Base-by-base conservation (phyloP, 2,329 filamentous ascomycete species). In the Ophiocordyceps camponoti-floridani region DNA sequence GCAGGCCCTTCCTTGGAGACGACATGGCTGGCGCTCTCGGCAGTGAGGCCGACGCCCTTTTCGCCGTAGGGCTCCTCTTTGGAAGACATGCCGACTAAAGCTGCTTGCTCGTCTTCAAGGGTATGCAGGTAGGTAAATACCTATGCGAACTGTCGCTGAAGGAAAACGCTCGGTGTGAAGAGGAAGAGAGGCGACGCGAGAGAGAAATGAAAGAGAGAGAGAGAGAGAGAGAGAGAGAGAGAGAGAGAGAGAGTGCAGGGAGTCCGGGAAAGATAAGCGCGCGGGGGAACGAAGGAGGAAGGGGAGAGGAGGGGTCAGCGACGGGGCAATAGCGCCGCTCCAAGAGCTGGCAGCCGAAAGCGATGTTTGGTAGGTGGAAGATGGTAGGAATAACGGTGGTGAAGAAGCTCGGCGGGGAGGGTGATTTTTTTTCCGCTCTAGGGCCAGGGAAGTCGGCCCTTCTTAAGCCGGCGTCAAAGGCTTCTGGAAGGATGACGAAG, bases 11-110 rank as follows among this genome's bases (percentile, higher is more conserved):
- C 44, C 26, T 44, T 44, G 40, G 47, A 41, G 43, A 50, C 46
- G 33, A 54, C 47, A 2, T 48, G 45, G 31, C 42, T 47, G 38
- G 48, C 50, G 30, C 49, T 50, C 43, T 49, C 49, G 26, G 45
- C 14, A 41, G 49, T 31, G n/a, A 44, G 30, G 18, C 40, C 42
- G 31, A 37, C 30, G 30, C 51, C 52, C 47, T 55, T 55, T 41
- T 55, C 53, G 27, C 42, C 43, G 38, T 40, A 19, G 28, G 42
- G 31, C 43, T 47, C 43, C 18, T 51, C 46, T 44, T 51, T 50
- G 45, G 47, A 52, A 41, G 49, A 49, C 49, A 52, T 52, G 42
- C 4, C 47, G 48, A 27, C 5, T 26, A 26, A n/a, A 16, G 35
- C 27, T 11, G 41, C 27, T 42, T 26, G 10, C 14, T 42, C 14